phyloP scores from a whole-genome alignment of 2,329 filamentous ascomycete genomes.

The Geoglossum cookeanum region DNA sequence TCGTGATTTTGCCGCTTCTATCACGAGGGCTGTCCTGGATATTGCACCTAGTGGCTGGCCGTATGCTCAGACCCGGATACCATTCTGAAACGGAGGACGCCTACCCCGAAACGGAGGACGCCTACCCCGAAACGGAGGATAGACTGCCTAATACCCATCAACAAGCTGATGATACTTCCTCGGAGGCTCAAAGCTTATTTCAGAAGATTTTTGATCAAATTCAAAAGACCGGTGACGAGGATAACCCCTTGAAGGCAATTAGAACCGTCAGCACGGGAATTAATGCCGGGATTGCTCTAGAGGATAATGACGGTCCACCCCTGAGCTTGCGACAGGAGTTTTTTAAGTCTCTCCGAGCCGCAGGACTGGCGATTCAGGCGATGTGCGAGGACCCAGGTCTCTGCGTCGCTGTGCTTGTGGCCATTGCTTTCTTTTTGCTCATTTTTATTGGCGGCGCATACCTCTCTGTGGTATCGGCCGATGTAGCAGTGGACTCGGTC shows the following conservation, averaged over 20 bases:
- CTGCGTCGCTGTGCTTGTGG: background rate
- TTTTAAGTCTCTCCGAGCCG: background rate
- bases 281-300: too few species aligned
- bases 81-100: background rate
- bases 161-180: too few species aligned
- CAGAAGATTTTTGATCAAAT: background rate
- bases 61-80: background rate
- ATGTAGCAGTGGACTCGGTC: background rate
- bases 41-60: too few species aligned
- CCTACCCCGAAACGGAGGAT: too few species aligned
- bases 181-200: background rate
- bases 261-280: background rate
- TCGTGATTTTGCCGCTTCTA: background rate
- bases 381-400: background rate
- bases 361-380: background rate
- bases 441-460: background rate
- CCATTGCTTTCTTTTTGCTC: background rate
- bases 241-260: too few species aligned
- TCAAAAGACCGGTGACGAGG: background rate
- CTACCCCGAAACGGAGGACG: background rate
- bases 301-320: background rate
- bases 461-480: background rate
- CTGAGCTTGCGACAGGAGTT: background rate
- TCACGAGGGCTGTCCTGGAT: background rate
- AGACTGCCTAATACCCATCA: too few species aligned